phyloP scores from a whole-genome alignment of 768 basidiomycete species.

The Harrya chromipes region DNA sequence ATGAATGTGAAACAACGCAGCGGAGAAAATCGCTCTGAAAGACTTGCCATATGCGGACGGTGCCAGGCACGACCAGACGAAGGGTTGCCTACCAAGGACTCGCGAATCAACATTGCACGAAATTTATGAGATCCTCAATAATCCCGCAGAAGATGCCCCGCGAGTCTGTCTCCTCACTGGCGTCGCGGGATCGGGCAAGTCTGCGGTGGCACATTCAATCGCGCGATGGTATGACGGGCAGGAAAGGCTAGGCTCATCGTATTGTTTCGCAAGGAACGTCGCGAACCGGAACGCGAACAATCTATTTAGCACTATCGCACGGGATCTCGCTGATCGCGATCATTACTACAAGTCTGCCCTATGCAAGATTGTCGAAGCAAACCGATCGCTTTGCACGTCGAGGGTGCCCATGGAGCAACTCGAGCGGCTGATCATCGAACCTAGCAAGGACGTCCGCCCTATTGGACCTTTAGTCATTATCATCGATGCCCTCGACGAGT shows the following conservation, averaged over 20 bases:
- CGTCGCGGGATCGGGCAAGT: slow-evolving; percentile 6
- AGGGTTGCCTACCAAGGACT: slow-evolving; percentile 2
- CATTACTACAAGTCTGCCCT: slow-evolving; percentile 10
- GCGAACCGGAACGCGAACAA: too few relatives aligned
- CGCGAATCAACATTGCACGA: not conserved
- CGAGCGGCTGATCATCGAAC: slow-evolving; percentile 19
- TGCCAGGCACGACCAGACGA: slow-evolving; percentile 7
- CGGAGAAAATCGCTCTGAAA: not conserved
- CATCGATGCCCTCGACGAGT: slow-evolving; percentile 29
- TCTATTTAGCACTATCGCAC: not conserved
- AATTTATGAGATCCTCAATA: not conserved
- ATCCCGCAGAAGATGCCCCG: not conserved
- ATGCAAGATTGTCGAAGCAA: not conserved
- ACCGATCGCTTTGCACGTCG: slow-evolving; percentile 3
- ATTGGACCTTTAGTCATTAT: slow-evolving; percentile 28
- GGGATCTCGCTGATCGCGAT: slow-evolving; percentile 23
- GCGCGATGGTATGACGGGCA: too few relatives aligned
- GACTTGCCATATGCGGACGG: slow-evolving; percentile 7
- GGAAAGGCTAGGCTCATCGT: too few relatives aligned
- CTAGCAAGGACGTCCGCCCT: slow-evolving; percentile 10
- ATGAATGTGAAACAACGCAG: not conserved
- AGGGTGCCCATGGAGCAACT: slow-evolving; percentile 12
- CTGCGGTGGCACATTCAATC: too few relatives aligned
- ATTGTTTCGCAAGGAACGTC: too few relatives aligned
- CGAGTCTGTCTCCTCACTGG: slow-evolving; percentile 20